phyloP scores from a whole-genome alignment of 352 stramenopile genomes.

The Phytophthora idaei region DNA sequence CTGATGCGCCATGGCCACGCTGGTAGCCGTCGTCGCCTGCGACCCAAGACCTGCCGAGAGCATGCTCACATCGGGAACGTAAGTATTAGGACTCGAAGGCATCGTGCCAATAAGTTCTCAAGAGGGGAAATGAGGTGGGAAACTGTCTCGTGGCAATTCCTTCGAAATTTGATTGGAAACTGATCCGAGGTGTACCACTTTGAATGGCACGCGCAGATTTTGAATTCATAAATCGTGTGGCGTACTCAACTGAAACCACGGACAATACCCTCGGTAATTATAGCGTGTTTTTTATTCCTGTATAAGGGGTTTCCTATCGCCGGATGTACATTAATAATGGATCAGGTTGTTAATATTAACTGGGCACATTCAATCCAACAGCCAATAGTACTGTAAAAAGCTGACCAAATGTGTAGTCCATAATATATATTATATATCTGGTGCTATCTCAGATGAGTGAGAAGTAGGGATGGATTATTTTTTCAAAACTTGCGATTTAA shows the following conservation, averaged over 20 bases:
- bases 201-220: not conserved
- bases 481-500: too few relatives aligned
- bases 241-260: conserved; percentile 3
- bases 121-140: conserved; percentile 8
- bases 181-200: not conserved
- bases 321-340: too few relatives aligned
- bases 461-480: too few relatives aligned
- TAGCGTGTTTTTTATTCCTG: too few relatives aligned
- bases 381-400: too few relatives aligned
- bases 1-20: conserved; percentile 36
- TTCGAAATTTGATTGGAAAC: conserved; percentile 11
- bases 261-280: too few relatives aligned
- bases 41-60: conserved; percentile 20
- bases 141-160: conserved; percentile 14
- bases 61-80: conserved; percentile 29
- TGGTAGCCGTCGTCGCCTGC: conserved; percentile 29
- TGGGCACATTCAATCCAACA: too few relatives aligned
- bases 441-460: too few relatives aligned
- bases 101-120: conserved; percentile 71
- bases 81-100: conserved; percentile 89
- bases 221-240: not conserved
- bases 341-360: too few relatives aligned
- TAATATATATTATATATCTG: too few relatives aligned
- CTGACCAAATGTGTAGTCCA: too few relatives aligned
- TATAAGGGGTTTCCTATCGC: too few relatives aligned